Evolutionary conservation across 2,329 filamentous ascomycete genomes (phyloP).

Genomic region (Pseudocercospora crystallina): DNA sequence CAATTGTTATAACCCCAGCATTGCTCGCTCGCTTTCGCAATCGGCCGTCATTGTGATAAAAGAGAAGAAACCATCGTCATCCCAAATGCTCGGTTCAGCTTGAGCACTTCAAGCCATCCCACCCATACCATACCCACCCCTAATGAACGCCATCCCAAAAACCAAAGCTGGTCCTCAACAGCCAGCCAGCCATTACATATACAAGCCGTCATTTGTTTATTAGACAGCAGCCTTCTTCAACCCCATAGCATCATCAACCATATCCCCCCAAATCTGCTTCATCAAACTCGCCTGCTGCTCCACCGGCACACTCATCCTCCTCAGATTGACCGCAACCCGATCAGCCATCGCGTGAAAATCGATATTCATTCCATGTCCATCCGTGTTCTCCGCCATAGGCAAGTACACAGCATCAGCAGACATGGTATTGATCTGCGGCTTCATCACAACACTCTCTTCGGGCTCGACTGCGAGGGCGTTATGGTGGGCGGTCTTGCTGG

Average conservation of each 20-base stretch:
- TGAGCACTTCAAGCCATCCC: slow-evolving; percentile 16
- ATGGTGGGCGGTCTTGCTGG: slow-evolving; percentile 13
- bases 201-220: too few relatives aligned
- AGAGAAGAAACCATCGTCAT: neutral
- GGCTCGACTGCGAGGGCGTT: slow-evolving; percentile 9
- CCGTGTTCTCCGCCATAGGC: slow-evolving; percentile 59
- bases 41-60: too few relatives aligned
- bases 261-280: slow-evolving; percentile 44
- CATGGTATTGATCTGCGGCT: slow-evolving; percentile 57
- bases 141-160: neutral
- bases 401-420: slow-evolving; percentile 51
- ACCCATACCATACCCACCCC: neutral
- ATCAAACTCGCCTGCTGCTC: slow-evolving; percentile 44
- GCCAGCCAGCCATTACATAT: too few relatives aligned
- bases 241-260: slow-evolving; percentile 53
- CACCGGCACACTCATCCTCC: slow-evolving; percentile 37
- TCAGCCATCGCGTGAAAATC: slow-evolving; percentile 59
- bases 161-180: too few relatives aligned
- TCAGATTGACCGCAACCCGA: slow-evolving; percentile 32
- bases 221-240: slow-evolving; percentile 32
- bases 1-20: too few relatives aligned
- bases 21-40: too few relatives aligned
- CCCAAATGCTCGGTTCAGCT: slow-evolving; percentile 4
- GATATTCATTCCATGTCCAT: slow-evolving; percentile 57
- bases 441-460: slow-evolving; percentile 47